Base-by-base conservation (phyloP, 495 filamentous ascomycete genomes). In the Neurospora sp. region DNA sequence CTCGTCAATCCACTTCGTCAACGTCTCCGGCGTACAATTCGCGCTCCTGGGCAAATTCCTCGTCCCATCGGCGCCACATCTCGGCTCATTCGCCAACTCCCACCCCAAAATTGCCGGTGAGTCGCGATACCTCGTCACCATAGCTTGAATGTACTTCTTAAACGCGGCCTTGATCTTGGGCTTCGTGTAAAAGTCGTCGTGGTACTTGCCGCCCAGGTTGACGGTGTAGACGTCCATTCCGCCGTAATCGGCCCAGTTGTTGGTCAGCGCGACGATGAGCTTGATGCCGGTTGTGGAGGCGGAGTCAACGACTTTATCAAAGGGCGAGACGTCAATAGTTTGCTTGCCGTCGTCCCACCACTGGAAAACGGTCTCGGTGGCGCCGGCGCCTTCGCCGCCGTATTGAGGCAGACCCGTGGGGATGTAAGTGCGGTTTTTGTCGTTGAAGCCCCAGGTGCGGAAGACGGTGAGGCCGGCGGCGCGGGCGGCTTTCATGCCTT, bases 251-350 rank as follows among this genome's bases (percentile, higher is more conserved):
- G 80, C 79, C 86, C 86, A 88, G 76, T 88, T 88, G 74, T 88
- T 88, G 35, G 84, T 85, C 69, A 85, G 77, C 38, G 84, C 79
- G 16, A 85, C 78, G n/a, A 91, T 84, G 20, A 91, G 81, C 79
- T 91, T 90, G 71, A 90, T 84, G 12, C 86, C 87, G 31, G 81
- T 80, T 71, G 85, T 84, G 74, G 86, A 84, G 2, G 90, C 90
- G 3, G 86, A 82, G n/a, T 83, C 76, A 42, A 92, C 88, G 6
- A 91, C 90, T 71, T 88, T 89, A 79, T 92, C 90, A 42, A 93
- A 89, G 5, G 87, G 85, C 70, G 88, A 83, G 5, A 93, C 81
- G 61, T 91, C 87, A 74, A 90, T 86, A 12, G 84, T 76, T 9
- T 84, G 81, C 9, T 76, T 82, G 74, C 85, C 84, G 70, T 87